A percentile compares a stretch with the other conserved stretches of the same genome.
phyloP scores from a whole-genome alignment of 495 filamentous ascomycete species.

The Penicilliopsis zonata region DNA sequence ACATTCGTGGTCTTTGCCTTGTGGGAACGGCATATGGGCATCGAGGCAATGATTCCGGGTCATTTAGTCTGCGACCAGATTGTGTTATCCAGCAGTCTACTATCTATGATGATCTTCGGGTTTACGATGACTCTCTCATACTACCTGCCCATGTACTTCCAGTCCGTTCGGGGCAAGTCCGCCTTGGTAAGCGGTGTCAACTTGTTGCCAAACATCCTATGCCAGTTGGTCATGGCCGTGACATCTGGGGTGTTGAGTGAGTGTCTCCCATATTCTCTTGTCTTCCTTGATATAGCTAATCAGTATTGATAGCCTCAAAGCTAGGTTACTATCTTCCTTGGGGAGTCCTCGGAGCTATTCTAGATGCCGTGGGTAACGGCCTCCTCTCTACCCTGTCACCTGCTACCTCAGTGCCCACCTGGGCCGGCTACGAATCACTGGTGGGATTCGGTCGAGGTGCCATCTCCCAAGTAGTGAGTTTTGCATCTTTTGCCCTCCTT shows the following conservation, averaged over 20 bases:
- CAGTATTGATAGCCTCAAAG: slow-evolving; percentile 13
- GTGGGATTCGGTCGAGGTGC: slow-evolving; percentile 37
- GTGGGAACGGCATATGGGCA: slow-evolving; percentile 36
- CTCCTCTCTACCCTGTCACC: slow-evolving; percentile 37
- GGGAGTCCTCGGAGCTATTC: slow-evolving; percentile 13
- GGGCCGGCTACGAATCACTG: slow-evolving; percentile 47
- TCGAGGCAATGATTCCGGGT: slow-evolving; percentile 39
- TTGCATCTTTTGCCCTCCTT: not conserved
- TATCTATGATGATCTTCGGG: slow-evolving; percentile 12
- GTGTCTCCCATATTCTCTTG: slow-evolving; percentile 1
- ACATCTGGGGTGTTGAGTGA: slow-evolving; percentile 28
- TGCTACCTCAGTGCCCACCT: slow-evolving; percentile 27
- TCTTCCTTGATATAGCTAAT: not conserved
- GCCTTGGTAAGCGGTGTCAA: slow-evolving; percentile 25
- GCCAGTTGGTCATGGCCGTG: slow-evolving; percentile 35
- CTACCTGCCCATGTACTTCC: slow-evolving; percentile 33
- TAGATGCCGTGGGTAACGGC: slow-evolving; percentile 30
- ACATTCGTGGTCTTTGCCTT: slow-evolving; percentile 27
- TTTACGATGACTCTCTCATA: slow-evolving; percentile 7
- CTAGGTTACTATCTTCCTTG: slow-evolving; percentile 41
- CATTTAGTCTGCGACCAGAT: slow-evolving; percentile 16
- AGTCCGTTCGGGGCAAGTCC: slow-evolving; percentile 15
- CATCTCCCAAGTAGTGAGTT: slow-evolving; percentile 29
- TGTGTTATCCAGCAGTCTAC: slow-evolving; percentile 20
- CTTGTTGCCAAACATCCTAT: slow-evolving; percentile 31